Conservation (phyloP, 306 rosid genomes). For the Abrus precatorius region DNA sequence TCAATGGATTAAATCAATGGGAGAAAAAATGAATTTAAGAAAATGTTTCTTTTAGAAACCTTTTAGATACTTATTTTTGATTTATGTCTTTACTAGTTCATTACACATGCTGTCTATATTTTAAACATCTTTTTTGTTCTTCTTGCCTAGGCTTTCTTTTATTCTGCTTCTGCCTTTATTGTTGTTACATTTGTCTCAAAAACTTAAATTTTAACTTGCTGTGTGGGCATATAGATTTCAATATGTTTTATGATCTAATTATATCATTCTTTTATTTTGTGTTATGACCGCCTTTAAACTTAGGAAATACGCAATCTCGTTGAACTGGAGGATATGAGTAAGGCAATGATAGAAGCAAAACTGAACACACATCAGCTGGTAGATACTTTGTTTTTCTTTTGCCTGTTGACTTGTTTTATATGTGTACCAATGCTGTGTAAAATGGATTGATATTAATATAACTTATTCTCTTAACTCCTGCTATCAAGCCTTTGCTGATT, state of each 20-base stretch:
- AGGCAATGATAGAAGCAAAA: conserved; percentile 41
- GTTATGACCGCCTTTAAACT: conserved; percentile 16
- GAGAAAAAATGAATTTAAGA: not conserved
- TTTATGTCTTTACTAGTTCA: not conserved
- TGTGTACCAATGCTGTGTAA: not conserved
- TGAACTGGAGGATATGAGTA: conserved; percentile 44
- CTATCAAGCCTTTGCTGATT: conserved; percentile 75
- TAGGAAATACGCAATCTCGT: conserved; percentile 50
- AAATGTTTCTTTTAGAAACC: not conserved
- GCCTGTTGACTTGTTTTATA: conserved; percentile 18
- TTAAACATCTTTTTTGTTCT: not conserved
- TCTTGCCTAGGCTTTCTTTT: not conserved
- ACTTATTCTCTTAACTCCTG: conserved; percentile 28
- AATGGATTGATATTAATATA: conserved; percentile 33
- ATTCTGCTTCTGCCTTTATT: conserved; percentile 17
- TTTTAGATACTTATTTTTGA: conserved; percentile 13
- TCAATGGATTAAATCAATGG: not conserved
- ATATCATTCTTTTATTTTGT: conserved; percentile 11
- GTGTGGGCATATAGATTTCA: conserved; percentile 11
- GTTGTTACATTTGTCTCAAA: conserved; percentile 3
- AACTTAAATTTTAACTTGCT: not conserved
- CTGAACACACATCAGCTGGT: conserved; percentile 57
- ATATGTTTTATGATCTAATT: not conserved
- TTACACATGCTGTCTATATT: not conserved
- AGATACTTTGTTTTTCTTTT: conserved; percentile 38